phyloP scores from a whole-genome alignment of 1,284 basidiomycete species.

The Mycena citricolor region DNA sequence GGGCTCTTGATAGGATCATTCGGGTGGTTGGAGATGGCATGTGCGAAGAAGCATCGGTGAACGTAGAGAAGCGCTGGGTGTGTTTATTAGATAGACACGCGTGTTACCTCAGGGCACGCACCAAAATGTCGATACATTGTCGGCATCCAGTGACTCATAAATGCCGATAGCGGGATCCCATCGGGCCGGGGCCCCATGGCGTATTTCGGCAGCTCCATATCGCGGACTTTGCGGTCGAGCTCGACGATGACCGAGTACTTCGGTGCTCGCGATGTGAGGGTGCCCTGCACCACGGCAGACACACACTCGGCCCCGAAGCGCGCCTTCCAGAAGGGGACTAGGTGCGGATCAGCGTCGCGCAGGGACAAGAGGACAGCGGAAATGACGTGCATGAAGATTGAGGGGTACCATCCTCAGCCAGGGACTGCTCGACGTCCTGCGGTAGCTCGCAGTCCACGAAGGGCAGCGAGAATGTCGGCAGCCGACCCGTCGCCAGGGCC shows the following conservation, averaged over 20 bases:
- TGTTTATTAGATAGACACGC: too few relatives aligned
- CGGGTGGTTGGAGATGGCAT: conserved; percentile 57
- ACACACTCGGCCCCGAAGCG: conserved; percentile 68
- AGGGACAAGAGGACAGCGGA: conserved; percentile 13
- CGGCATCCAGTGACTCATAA: conserved; percentile 68
- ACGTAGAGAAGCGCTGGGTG: conserved; percentile 62
- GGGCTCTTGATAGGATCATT: conserved; percentile 59
- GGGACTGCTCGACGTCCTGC: conserved; percentile 50
- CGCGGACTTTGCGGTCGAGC: conserved; percentile 61
- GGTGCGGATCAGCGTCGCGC: not conserved
- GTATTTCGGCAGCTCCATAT: conserved; percentile 58
- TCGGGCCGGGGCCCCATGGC: conserved; percentile 43
- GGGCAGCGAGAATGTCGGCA: conserved; percentile 63
- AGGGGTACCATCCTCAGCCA: conserved; percentile 51
- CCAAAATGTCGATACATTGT: conserved; percentile 65
- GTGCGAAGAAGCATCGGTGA: conserved; percentile 67
- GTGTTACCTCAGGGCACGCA: too few relatives aligned
- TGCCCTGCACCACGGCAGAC: conserved; percentile 62
- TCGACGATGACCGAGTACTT: conserved; percentile 64
- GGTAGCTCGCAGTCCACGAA: conserved; percentile 69
- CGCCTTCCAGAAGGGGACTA: conserved; percentile 74
- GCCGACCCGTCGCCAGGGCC: conserved; percentile 63
- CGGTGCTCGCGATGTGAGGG: conserved; percentile 62
- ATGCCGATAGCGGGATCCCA: conserved; percentile 44
- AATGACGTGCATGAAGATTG: conserved; percentile 53